phyloP scores from a whole-genome alignment of 257 asterid genomes.

The Leptodermis oblonga region DNA sequence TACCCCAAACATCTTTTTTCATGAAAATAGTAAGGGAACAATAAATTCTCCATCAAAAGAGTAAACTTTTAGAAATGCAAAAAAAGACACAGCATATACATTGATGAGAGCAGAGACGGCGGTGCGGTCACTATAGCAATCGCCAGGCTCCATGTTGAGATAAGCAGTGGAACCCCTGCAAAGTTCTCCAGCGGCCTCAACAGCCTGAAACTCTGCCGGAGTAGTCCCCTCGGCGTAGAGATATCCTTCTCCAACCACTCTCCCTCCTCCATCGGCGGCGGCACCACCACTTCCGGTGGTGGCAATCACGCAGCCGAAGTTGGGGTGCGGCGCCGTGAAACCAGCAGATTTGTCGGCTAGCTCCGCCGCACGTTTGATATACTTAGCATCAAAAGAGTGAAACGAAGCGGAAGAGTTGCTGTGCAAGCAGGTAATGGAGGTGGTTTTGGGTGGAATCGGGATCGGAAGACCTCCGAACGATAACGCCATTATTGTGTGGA shows the following conservation, averaged over 20 bases:
- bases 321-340: constrained; percentile 91
- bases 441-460: background rate
- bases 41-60: background rate
- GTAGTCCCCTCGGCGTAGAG: constrained; percentile 84
- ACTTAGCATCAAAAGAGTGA: constrained; percentile 53
- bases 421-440: constrained; percentile 14
- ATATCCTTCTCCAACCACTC: constrained; percentile 82
- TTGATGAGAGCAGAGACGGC: constrained; percentile 70
- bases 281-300: constrained; percentile 15
- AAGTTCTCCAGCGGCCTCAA: constrained; percentile 63
- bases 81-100: constrained; percentile 31
- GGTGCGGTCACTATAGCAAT: constrained; percentile 53
- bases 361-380: constrained; percentile 80
- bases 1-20: background rate
- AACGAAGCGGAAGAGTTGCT: constrained; percentile 20
- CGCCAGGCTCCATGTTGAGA: constrained; percentile 92
- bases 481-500: constrained; percentile 11
- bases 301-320: constrained; percentile 82
- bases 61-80: background rate
- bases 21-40: background rate
- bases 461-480: constrained; percentile 18
- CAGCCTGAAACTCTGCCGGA: constrained; percentile 80
- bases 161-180: constrained; percentile 87
- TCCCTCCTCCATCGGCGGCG: constrained; percentile 23
- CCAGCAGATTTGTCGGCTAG: constrained; percentile 88